Base-by-base conservation (phyloP, 305 asterid genomes). In the Fraxinus ornus region DNA sequence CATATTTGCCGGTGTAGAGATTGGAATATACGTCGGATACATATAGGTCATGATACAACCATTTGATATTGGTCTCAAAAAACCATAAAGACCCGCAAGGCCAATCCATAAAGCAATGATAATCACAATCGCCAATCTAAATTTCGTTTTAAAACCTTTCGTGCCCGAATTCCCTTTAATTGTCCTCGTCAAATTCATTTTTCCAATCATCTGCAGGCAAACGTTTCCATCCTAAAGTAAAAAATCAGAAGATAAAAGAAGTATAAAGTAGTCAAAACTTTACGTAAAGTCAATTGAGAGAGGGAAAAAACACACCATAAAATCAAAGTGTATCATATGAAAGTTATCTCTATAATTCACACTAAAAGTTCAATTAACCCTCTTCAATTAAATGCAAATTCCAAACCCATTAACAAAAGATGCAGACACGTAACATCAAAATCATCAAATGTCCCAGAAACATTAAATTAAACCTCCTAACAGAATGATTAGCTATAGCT, bases 11-110 rank as follows among this genome's bases (percentile, higher is more conserved):
- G 94, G 92, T 15, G 87, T 79, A 79, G 98, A 82, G 35, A 96
- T 79, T 52, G 98, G 99, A 83, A 96, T 94, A 85, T 96, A 96
- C 0, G 94, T 96, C 32, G 99, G 99, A 85, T 94, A 96, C 99
- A 96, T 96, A 74, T 96, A 96, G 22, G 99, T 96, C 99, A 96
- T 94, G 79, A 84, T 85, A 85, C 99, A 96, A 24, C 98, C 98
- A 86, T 91, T 96, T 30, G 94, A 90, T 80, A 89, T 88, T 24
- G 99, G 99, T 79, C 83, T 88, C 87, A 91, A 80, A 83, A 96
- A 88, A 81, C 89, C 84, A 84, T 81, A 90, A 57, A 91, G 83
- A 77, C 93, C 98, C 2, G 89, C 85, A 76, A 96, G 85, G 82
- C 92, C 91, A n/a, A 93, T 84, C 87, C 91, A 89, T 75, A 89